A percentile compares a stretch with the other conserved stretches of the same genome.
Evolutionary conservation across 2,329 filamentous ascomycete genomes (phyloP).

Genomic region (Dryadomyces quercus-mongolicae): DNA sequence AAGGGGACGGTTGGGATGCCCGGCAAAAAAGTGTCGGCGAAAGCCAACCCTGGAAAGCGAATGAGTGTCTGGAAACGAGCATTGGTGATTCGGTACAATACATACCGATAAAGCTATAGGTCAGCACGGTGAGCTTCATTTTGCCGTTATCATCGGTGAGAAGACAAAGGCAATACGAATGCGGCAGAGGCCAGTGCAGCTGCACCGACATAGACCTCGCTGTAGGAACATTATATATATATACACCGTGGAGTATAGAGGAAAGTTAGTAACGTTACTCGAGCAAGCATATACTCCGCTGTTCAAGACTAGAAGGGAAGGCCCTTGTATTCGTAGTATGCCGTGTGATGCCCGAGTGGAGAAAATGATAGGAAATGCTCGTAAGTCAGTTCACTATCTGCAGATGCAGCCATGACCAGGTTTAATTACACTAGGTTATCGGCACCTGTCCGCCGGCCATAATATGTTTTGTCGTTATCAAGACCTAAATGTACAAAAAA

Average conservation of each 20-base stretch:
- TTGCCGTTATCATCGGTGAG: not conserved
- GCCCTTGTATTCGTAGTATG: too few relatives aligned
- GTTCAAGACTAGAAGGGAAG: too few relatives aligned
- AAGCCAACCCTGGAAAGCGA: not conserved
- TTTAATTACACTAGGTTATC: too few relatives aligned
- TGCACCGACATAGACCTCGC: not conserved
- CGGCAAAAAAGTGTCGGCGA: not conserved
- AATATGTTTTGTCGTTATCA: too few relatives aligned
- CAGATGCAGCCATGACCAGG: too few relatives aligned
- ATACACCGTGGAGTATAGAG: not conserved
- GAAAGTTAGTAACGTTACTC: not conserved
- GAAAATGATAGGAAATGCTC: too few relatives aligned
- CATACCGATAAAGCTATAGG: not conserved
- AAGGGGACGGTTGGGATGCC: slow-evolving; percentile 7
- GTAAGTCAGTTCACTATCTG: too few relatives aligned
- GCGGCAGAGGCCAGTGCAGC: not conserved
- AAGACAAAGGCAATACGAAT: not conserved
- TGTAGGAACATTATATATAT: not conserved
- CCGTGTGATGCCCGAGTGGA: too few relatives aligned
- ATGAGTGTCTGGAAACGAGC: not conserved
- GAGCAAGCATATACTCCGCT: not conserved
- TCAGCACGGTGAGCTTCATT: not conserved
- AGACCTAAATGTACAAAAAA: too few relatives aligned
- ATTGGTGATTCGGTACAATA: not conserved
- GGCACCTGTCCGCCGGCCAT: too few relatives aligned